Evolutionary conservation across 176 grass and related monocot species (phyloP), one percentile per base, ranked within the genome.

Genomic region (Oryza coarctata): DNA sequence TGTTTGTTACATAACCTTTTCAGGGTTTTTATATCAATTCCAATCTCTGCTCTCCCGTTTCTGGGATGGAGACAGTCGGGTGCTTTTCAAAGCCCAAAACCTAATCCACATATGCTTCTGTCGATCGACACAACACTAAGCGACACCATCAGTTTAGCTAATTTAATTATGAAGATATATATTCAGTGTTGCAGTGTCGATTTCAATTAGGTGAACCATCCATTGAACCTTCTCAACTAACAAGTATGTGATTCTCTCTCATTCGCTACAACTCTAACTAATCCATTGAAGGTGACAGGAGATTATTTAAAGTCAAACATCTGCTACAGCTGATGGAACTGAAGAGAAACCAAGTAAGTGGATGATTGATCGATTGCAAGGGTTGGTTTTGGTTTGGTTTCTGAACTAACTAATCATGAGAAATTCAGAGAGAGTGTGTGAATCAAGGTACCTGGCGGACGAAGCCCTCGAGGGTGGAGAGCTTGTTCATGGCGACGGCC

Each of bases 401-500:
- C 1, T 49, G 45, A 52, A 5, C 5, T 22, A 6, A n/a, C 8
- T 12, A 55, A 55, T 22, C 20, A 55, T n/a, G 50, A 55, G 50
- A 55, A 22, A 22, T 52, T 1, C 14, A 47, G 44, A 43, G 12
- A 45, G 14, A 17, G 45, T 5, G 45, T 49, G 45, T 17, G 4
- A 49, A 49, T 49, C 15, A 49, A 97, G n/a, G n/a, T n/a, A n/a
- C 94, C 79, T 97, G 94, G 85, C 86, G 60, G 77, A 93, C 91
- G 72, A 97, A 91, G 44, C 89, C 84, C 84, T 97, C 94, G 27
- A 93, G 88, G 58, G 89, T 89, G 83, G 88, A 82, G 79, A 97
- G 91, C 91, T 93, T 93, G 89, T 86, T 93, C 70, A 97, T 87
- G 91, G 91, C 91, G 72, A 82, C 63, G 7, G 86, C 89, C 94